phyloP scores from a whole-genome alignment of 2,329 filamentous ascomycete genomes.

The Leptographium galeiforme region DNA sequence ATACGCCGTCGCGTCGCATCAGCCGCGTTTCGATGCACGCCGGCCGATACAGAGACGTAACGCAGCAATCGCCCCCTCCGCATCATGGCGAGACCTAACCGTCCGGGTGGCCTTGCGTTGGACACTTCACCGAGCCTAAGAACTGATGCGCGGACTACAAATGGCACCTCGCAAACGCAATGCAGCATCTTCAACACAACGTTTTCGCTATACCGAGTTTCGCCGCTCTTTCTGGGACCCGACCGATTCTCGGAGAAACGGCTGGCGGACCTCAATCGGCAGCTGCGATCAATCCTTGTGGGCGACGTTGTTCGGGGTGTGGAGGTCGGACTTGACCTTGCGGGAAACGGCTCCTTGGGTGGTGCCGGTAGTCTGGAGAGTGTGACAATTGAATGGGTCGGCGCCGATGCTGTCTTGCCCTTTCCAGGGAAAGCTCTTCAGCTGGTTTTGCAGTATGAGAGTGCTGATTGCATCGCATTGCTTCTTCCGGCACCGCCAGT shows the following conservation, averaged over 20 bases:
- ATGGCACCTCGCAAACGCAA: conserved; percentile 14
- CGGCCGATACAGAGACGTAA: no score
- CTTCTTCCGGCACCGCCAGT: conserved; percentile 26
- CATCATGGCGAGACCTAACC: not conserved
- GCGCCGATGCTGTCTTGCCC: conserved; percentile 15
- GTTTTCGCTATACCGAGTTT: conserved; percentile 42
- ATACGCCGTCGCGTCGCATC: no score
- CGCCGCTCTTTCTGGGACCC: conserved; percentile 35
- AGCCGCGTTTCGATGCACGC: no score
- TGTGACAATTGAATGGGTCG: conserved; percentile 35
- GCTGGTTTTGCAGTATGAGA: conserved; percentile 39
- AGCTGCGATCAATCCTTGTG: conserved; percentile 40
- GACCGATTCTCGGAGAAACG: conserved; percentile 23
- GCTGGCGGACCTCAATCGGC: conserved; percentile 29
- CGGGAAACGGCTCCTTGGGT: conserved; percentile 19
- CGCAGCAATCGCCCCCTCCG: not conserved
- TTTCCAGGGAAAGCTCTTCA: conserved; percentile 21
- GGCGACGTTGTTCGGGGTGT: conserved; percentile 48
- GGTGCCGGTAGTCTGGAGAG: conserved; percentile 29
- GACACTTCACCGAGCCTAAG: not conserved
- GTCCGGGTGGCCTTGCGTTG: not conserved
- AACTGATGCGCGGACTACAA: not conserved
- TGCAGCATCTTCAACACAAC: conserved; percentile 39
- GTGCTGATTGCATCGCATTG: conserved; percentile 34
- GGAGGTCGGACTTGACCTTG: conserved; percentile 30